These are phyloP conservation scores for Neonectria faginata DNA, from an alignment of 2,329 filamentous ascomycete species.

Conservation along the genomic window DNA sequence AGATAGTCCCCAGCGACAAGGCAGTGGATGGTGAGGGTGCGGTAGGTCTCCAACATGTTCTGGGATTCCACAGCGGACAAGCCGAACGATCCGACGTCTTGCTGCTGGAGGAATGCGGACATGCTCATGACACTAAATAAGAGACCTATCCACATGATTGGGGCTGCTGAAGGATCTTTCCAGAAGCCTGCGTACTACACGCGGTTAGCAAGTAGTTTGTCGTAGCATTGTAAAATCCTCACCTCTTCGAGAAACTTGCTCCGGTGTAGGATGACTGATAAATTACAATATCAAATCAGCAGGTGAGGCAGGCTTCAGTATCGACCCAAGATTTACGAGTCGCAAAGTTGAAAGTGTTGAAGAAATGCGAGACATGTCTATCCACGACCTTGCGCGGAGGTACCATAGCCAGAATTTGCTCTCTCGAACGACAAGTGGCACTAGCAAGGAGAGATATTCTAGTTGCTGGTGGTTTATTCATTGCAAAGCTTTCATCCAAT, in stretches of 20 bases:
- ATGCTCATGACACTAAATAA: slow-evolving; percentile 22
- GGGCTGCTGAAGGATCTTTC: slow-evolving; percentile 6
- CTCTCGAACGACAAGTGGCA: not conserved
- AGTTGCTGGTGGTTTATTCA: not conserved
- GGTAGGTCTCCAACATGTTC: slow-evolving; percentile 27
- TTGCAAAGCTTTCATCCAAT: slow-evolving; percentile 3
- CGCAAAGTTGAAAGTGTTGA: slow-evolving; percentile 35
- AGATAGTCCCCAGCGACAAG: slow-evolving; percentile 35
- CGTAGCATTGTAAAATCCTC: not conserved
- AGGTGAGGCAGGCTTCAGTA: too few species aligned
- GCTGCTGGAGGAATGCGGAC: slow-evolving; percentile 14
- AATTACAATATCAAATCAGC: not conserved
- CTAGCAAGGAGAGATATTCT: slow-evolving; percentile 15
- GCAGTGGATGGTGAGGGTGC: slow-evolving; percentile 35
- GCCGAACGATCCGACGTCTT: slow-evolving; percentile 1
- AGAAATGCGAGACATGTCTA: slow-evolving; percentile 35
- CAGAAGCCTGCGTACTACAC: slow-evolving; percentile 21
- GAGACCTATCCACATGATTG: slow-evolving; percentile 22
- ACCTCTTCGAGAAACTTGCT: slow-evolving; percentile 19
- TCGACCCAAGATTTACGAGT: slow-evolving; percentile 7
- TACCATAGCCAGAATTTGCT: slow-evolving; percentile 31
- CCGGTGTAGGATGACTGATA: slow-evolving; percentile 21
- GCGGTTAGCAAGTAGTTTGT: not conserved
- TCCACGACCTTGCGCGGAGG: slow-evolving; percentile 34
- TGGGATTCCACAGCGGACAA: slow-evolving; percentile 2